phyloP scores from a whole-genome alignment of 2,329 filamentous ascomycete genomes.

The Aureobasidium subglaciale region DNA sequence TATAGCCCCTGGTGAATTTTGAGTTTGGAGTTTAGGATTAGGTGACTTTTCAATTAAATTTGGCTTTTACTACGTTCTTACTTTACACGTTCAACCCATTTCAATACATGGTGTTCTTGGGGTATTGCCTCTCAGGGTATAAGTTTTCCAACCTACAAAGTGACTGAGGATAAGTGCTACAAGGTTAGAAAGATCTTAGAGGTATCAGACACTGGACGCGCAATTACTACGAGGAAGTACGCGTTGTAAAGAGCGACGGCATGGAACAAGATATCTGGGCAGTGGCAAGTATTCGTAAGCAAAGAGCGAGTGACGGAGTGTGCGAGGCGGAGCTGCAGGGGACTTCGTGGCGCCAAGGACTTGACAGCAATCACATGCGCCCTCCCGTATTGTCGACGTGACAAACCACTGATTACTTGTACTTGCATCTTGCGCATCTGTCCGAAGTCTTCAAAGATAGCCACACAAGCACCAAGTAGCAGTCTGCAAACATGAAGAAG shows the following conservation, averaged over 20 bases:
- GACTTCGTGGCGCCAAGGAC: slow-evolving; percentile 4
- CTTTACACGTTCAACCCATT: too few relatives aligned
- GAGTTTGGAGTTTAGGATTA: too few relatives aligned
- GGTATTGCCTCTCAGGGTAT: too few relatives aligned
- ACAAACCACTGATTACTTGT: not conserved
- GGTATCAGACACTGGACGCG: too few relatives aligned
- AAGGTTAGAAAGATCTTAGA: too few relatives aligned
- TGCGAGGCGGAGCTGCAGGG: not conserved
- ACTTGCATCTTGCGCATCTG: not conserved
- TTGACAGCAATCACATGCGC: not conserved
- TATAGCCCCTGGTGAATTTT: too few relatives aligned
- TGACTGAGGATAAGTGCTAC: too few relatives aligned
- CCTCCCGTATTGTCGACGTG: not conserved
- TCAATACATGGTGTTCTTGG: too few relatives aligned
- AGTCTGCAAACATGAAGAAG: slow-evolving; percentile 19
- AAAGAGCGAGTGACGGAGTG: too few relatives aligned
- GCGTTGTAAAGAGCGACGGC: not conserved
- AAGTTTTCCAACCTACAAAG: too few relatives aligned
- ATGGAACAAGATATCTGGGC: not conserved
- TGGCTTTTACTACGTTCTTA: too few relatives aligned
- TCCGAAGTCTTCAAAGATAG: not conserved
- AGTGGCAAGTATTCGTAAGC: not conserved
- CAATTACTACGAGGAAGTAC: not conserved
- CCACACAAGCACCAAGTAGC: not conserved
- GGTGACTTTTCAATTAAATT: too few relatives aligned